Conservation (phyloP, 345 rosid genomes). For the Eucalyptus albens region DNA sequence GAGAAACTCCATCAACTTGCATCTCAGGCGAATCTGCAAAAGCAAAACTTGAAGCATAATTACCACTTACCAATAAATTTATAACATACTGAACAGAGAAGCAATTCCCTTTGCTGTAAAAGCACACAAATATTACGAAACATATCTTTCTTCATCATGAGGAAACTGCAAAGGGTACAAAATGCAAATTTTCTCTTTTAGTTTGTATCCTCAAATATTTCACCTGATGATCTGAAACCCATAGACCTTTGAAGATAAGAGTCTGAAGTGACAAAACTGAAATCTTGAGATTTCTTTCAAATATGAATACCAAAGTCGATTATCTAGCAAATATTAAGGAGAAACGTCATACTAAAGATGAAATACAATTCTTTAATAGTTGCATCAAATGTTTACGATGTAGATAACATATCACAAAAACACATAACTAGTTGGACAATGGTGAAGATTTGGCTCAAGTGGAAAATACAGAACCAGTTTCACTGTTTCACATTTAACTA, state of each 20-base stretch:
- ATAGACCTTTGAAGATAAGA: not conserved
- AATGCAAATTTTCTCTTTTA: not conserved
- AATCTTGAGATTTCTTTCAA: not conserved
- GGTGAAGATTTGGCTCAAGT: not conserved
- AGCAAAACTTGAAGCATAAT: not conserved
- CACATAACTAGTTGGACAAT: not conserved
- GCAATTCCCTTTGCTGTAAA: not conserved
- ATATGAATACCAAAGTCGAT: not conserved
- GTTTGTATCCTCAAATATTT: not conserved
- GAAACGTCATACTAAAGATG: not conserved
- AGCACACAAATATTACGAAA: not conserved
- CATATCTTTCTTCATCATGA: not conserved
- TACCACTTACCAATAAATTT: not conserved
- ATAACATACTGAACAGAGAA: not conserved
- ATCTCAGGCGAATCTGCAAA: conserved; percentile 67
- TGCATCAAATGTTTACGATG: not conserved
- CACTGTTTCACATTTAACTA: not conserved
- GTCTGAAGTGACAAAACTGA: not conserved
- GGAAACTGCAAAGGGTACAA: not conserved
- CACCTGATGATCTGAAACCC: not conserved
- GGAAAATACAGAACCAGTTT: not conserved
- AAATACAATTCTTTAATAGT: not conserved
- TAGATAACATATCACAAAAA: not conserved
- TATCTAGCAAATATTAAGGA: not conserved
- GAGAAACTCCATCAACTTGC: conserved; percentile 20